phyloP scores from a whole-genome alignment of 2,329 filamentous ascomycete genomes.

The Nemania sp. region DNA sequence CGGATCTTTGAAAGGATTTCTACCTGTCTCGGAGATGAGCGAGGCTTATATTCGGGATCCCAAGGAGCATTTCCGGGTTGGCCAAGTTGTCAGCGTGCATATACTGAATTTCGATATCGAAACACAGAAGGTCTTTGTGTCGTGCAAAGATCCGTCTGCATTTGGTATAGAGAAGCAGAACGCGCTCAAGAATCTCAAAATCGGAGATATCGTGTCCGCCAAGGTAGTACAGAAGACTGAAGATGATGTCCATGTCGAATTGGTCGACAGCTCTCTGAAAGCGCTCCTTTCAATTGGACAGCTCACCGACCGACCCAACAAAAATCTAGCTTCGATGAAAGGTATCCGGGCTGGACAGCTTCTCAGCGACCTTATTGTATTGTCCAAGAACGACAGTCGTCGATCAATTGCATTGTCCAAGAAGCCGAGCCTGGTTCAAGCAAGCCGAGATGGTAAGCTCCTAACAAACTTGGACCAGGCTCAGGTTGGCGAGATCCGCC shows the following conservation, averaged over 20 bases:
- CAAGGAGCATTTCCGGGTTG: conserved; percentile 82
- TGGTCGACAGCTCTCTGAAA: conserved; percentile 74
- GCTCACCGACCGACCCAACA: conserved; percentile 79
- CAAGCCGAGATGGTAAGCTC: conserved; percentile 71
- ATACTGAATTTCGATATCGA: conserved; percentile 79
- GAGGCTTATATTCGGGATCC: conserved; percentile 93
- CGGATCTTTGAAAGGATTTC: conserved; percentile 78
- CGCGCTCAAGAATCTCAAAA: conserved; percentile 72
- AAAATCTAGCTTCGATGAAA: conserved; percentile 74
- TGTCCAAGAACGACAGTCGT: conserved; percentile 83
- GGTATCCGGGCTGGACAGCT: conserved; percentile 84
- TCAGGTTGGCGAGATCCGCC: conserved; percentile 67
- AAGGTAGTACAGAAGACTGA: conserved; percentile 81
- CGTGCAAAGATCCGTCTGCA: conserved; percentile 85
- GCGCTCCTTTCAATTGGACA: conserved; percentile 78
- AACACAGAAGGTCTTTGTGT: conserved; percentile 76
- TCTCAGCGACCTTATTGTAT: conserved; percentile 77
- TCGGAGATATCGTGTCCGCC: conserved; percentile 76
- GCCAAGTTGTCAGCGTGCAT: conserved; percentile 90
- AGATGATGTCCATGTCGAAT: conserved; percentile 76
- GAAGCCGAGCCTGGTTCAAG: conserved; percentile 81
- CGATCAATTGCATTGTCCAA: conserved; percentile 77
- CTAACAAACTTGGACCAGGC: conserved; percentile 74
- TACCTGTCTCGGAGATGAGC: conserved; percentile 96
- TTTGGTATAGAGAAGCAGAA: conserved; percentile 77